These are phyloP conservation scores for Babesia gibsoni DNA, from an alignment of 169 alveolate species.

Conservation along the genomic window DNA sequence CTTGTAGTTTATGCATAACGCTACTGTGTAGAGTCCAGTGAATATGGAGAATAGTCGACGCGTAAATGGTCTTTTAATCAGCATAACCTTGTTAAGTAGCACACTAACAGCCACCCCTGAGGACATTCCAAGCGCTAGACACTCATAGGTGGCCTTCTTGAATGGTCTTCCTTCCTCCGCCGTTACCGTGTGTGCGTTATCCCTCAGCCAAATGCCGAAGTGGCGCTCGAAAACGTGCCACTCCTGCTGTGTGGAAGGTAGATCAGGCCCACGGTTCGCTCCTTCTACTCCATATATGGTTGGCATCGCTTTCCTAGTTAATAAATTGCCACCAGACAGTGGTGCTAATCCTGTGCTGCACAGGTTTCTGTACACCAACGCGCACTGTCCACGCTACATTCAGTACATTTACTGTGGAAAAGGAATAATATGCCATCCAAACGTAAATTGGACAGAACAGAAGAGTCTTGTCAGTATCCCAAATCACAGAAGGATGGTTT, in stretches of 20 bases:
- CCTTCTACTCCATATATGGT: too few relatives aligned
- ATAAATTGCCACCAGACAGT: too few relatives aligned
- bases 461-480: not conserved
- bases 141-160: conserved; percentile 24
- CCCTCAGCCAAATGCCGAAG: conserved; percentile 38
- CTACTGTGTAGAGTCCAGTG: conserved; percentile 25
- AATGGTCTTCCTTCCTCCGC: conserved; percentile 40
- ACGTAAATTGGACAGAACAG: conserved; percentile 17
- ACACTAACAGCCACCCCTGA: not conserved
- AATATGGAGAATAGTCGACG: conserved; percentile 20
- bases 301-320: too few relatives aligned
- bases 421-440: not conserved
- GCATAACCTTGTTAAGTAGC: not conserved
- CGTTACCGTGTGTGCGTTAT: conserved; percentile 21
- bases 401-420: not conserved
- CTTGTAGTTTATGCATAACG: conserved; percentile 11
- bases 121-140: conserved; percentile 17
- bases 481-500: not conserved
- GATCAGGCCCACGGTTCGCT: too few relatives aligned
- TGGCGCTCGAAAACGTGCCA: conserved; percentile 52
- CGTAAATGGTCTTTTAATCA: not conserved
- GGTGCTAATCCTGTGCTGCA: too few relatives aligned
- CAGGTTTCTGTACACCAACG: too few relatives aligned
- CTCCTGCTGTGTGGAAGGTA: conserved; percentile 33
- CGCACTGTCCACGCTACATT: too few relatives aligned